Conservation (phyloP, 805 yeast genomes). For the Yarrowia hollandica region DNA sequence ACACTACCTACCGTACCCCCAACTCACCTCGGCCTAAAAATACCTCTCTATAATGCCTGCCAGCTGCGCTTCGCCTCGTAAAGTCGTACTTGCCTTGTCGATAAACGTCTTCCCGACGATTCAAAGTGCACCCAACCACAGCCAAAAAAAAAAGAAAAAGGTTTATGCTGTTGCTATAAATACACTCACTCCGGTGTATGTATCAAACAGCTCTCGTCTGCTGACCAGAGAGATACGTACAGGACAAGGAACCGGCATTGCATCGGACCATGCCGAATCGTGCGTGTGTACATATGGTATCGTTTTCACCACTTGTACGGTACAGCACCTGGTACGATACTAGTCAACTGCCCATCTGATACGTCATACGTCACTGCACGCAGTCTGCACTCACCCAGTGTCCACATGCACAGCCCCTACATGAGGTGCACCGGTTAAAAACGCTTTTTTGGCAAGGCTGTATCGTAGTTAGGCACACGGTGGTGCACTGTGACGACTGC, state of each 20-base stretch:
- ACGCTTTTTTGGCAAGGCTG: conserved; percentile 11
- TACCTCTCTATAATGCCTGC: neutral
- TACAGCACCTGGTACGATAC: too few species aligned
- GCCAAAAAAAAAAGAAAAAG: neutral
- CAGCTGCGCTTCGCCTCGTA: conserved; percentile 17
- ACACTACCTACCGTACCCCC: too few species aligned
- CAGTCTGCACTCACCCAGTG: neutral
- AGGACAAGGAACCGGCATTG: too few species aligned
- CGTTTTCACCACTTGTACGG: too few species aligned
- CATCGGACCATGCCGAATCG: too few species aligned
- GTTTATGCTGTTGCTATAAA: neutral
- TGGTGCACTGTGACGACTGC: neutral
- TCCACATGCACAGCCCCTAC: conserved; percentile 11
- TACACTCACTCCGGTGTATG: neutral
- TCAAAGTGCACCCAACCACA: too few species aligned
- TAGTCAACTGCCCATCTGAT: too few species aligned
- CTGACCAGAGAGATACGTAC: too few species aligned
- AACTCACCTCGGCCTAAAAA: too few species aligned
- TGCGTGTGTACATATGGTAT: too few species aligned
- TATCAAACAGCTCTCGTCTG: too few species aligned
- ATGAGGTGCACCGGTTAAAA: neutral
- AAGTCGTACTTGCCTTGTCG: conserved; percentile 4
- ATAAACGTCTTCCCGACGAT: too few species aligned
- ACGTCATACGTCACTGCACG: conserved; percentile 12
- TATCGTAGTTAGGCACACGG: neutral